Evolutionary conservation across 352 stramenopile genomes (phyloP), one percentile per base, ranked within the genome.

Genomic region (Pythium pyrilobum): DNA sequence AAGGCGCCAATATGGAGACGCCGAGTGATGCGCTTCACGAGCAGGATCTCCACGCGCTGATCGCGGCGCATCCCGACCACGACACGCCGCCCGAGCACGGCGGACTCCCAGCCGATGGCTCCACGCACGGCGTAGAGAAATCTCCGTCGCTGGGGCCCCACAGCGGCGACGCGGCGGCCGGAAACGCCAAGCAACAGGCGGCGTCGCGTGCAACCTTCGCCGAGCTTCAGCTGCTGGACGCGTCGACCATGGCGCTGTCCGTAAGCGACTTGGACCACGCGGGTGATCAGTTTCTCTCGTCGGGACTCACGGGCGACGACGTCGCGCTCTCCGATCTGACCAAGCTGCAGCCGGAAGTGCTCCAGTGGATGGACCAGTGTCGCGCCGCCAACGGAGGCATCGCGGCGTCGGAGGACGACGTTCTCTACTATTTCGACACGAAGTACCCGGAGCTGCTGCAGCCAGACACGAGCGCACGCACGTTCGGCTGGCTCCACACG

Each of bases 351-450:
- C 66, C 69, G 4, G 77, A 86, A 59, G 63, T 88, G 10, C 41
- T 78, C 18, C 61, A 75, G 46, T 86, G 69, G 69, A 62, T 88
- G 45, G 55, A 64, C 16, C 60, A 72, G 43, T 66, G 65, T 12
- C 69, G 72, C 20, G 55, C 52, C 27, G 61, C 72, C 12, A 62
- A 70, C 32, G 48, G 59, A 34, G 52, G 56, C 1, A 44, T 63
- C 11, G 46, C 42, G 10, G 68, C 62, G 18, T 66, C 60, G 2
- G 65, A 69, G 1, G 79, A 89, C 32, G 76, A 89, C 50, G 72
- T 78, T 25, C 58, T 89, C 42, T 81, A 77, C 43, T 89, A 82
- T 59, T 74, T 87, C 34, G 71, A 87, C 53, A 74, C 70, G 32
- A 71, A 64, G 13, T 73, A 77, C 44, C 79, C 79, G 3, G 74